Base-by-base conservation (phyloP, 371 early-diverging fungal species). In the Rhizopus delemar region DNA sequence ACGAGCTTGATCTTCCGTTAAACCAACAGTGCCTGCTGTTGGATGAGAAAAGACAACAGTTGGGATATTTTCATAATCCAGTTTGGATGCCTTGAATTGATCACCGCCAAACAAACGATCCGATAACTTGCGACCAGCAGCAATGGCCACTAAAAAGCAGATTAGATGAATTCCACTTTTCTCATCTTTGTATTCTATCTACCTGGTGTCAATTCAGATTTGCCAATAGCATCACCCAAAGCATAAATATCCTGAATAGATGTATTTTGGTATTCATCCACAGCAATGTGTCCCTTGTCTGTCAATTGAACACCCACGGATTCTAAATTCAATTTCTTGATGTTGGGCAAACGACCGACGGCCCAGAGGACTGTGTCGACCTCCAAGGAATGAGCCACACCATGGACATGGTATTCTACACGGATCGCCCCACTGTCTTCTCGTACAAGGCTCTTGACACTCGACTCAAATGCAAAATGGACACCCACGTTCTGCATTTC, bases 11-110 rank as follows among this genome's bases (percentile, higher is more conserved):
- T 75, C 80, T 75, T 98, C 98, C 11, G 93, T 88, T 56, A 94
- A 78, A 8, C 97, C 99, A 51, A 94, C 81, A 22, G 92, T 85
- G 45, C 97, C 99, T 22, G 92, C 84, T 53, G 92, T 85, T 15
- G 98, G 97, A 73, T 97, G 97, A 12, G 96, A 92, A 80, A 99
- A 99, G 46, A 99, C 89, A 54, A 97, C 97, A 1, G 95, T 94
- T 9, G 98, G 97, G 51, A 99, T 93, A 77, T 93, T 91, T 65
- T 69, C 80, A 75, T 98, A 98, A 70, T 95, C 94, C 48, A 97
- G 84, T 77, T 93, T 93, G n/a, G 86, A 57, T 28, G 80, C 69
- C 36, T 82, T 77, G 70, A 83, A 84, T 56, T 79, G 67, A 48
- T 81, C 82, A 55, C 66, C 66, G 50, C 94, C 94, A 80, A 94